Evolutionary conservation across 768 basidiomycete genomes (phyloP), one percentile per base, ranked within the genome.

Genomic region (Xerocomus brunneocitrinus): DNA sequence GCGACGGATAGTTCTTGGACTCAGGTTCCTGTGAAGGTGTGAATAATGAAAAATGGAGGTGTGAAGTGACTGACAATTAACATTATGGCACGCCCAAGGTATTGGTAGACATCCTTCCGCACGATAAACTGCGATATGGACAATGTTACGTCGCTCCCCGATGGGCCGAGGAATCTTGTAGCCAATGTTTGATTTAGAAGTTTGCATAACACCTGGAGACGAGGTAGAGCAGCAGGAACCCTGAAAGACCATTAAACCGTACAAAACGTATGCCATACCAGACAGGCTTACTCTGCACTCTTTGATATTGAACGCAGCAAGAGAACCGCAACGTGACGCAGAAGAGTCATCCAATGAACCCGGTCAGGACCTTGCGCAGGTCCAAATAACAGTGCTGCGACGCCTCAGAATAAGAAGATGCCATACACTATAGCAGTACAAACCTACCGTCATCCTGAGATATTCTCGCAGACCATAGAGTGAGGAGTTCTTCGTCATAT

Each of bases 311-410:
- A 81, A 38, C 65, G 67, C 25, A 90, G 71, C 0, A 91, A 67
- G 19, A 82, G 62, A 16, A 81, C 42, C 8, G 74, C 63, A 0
- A 74, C 65, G 56, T 77, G 79, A 24, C 76, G 72, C 7, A 89
- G 71, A 14, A 91, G 76, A 3, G 81, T 75, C n/a, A 81, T 58
- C 86, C 86, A 89, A 55, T 79, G 83, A 8, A 67, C 64, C 19
- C 65, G 55, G 55, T 79, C 68, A 3, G 69, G 59, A 10, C 74
- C 73, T 10, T 50, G 58, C 6, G 71, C 74, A 9, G 72, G 73
- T 8, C 69, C 58, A 52, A 79, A 75, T 3, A 83, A 58, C 5
- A 65, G 59, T 16, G 62, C 81, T 82, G 12, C 13, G 34, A 2
- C 35, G 25, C 50, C 28, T 39, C 31, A 59, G 47, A 13, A 35